Evolutionary conservation across 148 eudicot genomes (phyloP), one percentile per base, ranked within the genome.

Genomic region (Arbutus unedo): DNA sequence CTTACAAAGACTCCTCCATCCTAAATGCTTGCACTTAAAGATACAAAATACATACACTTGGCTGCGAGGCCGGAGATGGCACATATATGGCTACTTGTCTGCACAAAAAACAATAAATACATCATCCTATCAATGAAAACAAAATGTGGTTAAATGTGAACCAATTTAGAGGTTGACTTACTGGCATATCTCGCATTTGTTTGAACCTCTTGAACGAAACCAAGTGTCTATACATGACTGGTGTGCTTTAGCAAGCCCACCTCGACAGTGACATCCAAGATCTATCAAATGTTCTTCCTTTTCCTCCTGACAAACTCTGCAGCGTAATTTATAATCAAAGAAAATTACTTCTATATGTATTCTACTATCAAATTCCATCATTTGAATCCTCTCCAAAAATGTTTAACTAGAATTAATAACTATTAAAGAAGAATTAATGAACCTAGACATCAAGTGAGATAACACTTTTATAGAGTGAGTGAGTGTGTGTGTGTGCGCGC

Each of bases 181-280:
- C 86, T 83, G 86, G 86, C 88, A 86, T 83, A 84, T 84, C 80
- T 86, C 88, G 47, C 86, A 86, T 72, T 59, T 84, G 78, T 86
- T 86, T 56, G 88, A 86, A 62, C 86, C 88, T 60, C 84, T 79
- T n/a, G 70, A 77, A 74, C 2, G 76, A 67, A 86, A 86, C 88
- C 88, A 86, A 64, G 83, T 81, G 57, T 50, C 31, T 81, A 84
- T 86, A 73, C 88, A 86, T 23, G 88, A 83, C 54, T 43, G 51
- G 25, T 84, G 86, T 48, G 88, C 88, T 60, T 83, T 84, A n/a
- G 88, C 84, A 72, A 86, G 82, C 48, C 84, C 88, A 51, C 88
- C 88, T 49, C 82, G 74, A 81, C 88, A 86, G 6, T 81, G 86
- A 51, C 86, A 86, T 84, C 88, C 88, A 44, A 86, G 86, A 75